Conservation (phyloP, 768 basidiomycete genomes). For the Auricularia auricula-judae region DNA sequence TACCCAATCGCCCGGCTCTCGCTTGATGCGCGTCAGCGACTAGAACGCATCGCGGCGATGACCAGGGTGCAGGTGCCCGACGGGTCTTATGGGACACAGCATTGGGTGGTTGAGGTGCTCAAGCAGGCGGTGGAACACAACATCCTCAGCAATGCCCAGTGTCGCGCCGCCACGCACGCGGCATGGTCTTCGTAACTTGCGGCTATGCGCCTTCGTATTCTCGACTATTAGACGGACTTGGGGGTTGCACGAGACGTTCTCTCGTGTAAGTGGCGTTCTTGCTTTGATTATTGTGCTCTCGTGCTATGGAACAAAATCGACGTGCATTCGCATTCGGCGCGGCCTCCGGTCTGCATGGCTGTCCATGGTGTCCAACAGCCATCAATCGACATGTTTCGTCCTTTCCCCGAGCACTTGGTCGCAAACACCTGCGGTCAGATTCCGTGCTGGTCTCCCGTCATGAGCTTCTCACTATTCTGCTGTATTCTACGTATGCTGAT, state of each 20-base stretch:
- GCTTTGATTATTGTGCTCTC: neutral
- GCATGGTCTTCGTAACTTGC: neutral
- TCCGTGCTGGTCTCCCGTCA: too few relatives aligned
- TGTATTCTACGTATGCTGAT: too few relatives aligned
- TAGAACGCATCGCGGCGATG: neutral
- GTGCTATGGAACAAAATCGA: neutral
- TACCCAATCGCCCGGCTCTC: neutral
- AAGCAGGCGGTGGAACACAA: neutral
- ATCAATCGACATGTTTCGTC: too few relatives aligned
- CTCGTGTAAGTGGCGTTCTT: neutral
- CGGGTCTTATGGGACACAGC: neutral
- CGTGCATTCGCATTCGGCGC: neutral
- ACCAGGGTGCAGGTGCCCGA: neutral
- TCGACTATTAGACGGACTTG: neutral
- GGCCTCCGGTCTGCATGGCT: too few relatives aligned
- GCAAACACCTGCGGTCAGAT: too few relatives aligned
- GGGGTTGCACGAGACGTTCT: neutral
- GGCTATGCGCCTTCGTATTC: neutral
- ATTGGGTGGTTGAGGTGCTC: neutral
- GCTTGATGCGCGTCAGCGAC: neutral
- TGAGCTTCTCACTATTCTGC: too few relatives aligned
- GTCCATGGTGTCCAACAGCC: too few relatives aligned
- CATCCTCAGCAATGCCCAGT: neutral
- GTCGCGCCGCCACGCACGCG: neutral
- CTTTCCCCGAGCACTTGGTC: too few relatives aligned